Percentiles rank a stretch among this genome's conserved stretches.
Evolutionary conservation across 2,329 filamentous ascomycete species (phyloP).

Genomic region (Ceratocystis albifundus): DNA sequence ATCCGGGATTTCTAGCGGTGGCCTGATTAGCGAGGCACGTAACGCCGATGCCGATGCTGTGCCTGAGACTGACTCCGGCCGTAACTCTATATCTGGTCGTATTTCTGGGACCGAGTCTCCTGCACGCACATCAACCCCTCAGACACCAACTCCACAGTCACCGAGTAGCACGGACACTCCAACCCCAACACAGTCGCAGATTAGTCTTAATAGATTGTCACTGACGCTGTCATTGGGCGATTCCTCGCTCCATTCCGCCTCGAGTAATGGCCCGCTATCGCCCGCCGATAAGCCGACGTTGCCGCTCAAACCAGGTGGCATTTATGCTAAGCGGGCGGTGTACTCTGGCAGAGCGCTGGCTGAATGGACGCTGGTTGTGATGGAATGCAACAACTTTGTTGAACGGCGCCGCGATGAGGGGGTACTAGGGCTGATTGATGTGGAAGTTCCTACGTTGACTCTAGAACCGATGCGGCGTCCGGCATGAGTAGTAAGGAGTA

Average conservation of each 20-base stretch:
- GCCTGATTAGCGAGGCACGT: constrained; percentile 40
- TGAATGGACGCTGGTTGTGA: constrained; percentile 64
- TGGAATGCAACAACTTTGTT: constrained; percentile 71
- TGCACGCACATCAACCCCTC: constrained; percentile 4
- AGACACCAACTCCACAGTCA: constrained; percentile 3
- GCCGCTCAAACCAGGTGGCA: constrained; percentile 38
- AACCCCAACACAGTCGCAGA: constrained; percentile 7
- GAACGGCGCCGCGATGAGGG: constrained; percentile 65
- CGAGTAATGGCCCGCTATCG: constrained; percentile 1
- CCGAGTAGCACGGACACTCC: constrained; percentile 5
- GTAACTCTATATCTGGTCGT: constrained; percentile 21
- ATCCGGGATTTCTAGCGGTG: constrained; percentile 37
- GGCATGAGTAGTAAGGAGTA: constrained; percentile 19
- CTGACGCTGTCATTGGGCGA: constrained; percentile 1
- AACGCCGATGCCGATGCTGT: constrained; percentile 37
- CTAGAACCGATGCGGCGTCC: constrained; percentile 34
- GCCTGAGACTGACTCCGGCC: constrained; percentile 27
- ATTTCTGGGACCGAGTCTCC: constrained; percentile 4
- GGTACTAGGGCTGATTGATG: constrained; percentile 50
- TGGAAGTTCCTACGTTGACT: constrained; percentile 45
- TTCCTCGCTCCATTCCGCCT: neutral
- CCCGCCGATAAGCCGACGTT: constrained; percentile 26
- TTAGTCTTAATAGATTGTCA: neutral
- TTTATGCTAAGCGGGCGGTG: constrained; percentile 38
- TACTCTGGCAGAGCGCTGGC: constrained; percentile 64